A percentile compares a stretch with the other conserved stretches of the same genome.
These are phyloP conservation scores for Saxophila tyrrhenica DNA, from an alignment of 495 filamentous ascomycete genomes.

Conservation along the genomic window DNA sequence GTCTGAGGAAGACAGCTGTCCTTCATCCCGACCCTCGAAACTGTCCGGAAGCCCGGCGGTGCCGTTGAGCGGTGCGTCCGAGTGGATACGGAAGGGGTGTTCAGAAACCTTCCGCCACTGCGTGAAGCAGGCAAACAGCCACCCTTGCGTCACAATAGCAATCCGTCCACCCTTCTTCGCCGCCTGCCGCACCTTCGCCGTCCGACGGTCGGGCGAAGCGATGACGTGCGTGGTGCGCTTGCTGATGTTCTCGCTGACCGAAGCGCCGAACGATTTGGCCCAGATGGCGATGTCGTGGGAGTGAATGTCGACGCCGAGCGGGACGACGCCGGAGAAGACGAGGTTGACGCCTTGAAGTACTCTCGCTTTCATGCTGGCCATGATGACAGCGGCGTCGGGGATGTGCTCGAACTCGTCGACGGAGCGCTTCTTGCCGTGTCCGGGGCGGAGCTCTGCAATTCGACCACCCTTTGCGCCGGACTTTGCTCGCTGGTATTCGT, in stretches of 20 bases:
- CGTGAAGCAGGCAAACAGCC: conserved; percentile 71
- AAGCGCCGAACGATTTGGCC: conserved; percentile 73
- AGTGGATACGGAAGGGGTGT: conserved; percentile 50
- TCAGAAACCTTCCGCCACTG: conserved; percentile 70
- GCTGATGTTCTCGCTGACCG: conserved; percentile 49
- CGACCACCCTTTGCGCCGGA: conserved; percentile 43
- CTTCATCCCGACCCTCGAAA: conserved; percentile 16
- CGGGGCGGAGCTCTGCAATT: conserved; percentile 47
- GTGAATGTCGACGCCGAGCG: conserved; percentile 62
- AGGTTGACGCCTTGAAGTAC: conserved; percentile 60
- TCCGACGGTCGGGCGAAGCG: conserved; percentile 60
- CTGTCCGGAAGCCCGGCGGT: conserved; percentile 6
- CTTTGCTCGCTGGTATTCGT: conserved; percentile 55
- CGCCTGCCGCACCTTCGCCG: conserved; percentile 77
- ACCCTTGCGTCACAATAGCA: conserved; percentile 81
- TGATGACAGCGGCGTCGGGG: conserved; percentile 73
- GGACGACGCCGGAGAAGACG: conserved; percentile 82
- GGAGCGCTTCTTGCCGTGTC: conserved; percentile 36
- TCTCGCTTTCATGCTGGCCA: conserved; percentile 62
- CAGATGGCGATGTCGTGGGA: conserved; percentile 68
- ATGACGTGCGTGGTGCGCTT: conserved; percentile 56
- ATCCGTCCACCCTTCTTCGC: conserved; percentile 50
- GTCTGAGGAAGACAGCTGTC: conserved; percentile 18
- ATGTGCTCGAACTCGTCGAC: conserved; percentile 53
- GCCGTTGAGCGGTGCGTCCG: conserved; percentile 14